phyloP scores from a whole-genome alignment of 2,329 filamentous ascomycete genomes.

The Teratosphaeria viscida region DNA sequence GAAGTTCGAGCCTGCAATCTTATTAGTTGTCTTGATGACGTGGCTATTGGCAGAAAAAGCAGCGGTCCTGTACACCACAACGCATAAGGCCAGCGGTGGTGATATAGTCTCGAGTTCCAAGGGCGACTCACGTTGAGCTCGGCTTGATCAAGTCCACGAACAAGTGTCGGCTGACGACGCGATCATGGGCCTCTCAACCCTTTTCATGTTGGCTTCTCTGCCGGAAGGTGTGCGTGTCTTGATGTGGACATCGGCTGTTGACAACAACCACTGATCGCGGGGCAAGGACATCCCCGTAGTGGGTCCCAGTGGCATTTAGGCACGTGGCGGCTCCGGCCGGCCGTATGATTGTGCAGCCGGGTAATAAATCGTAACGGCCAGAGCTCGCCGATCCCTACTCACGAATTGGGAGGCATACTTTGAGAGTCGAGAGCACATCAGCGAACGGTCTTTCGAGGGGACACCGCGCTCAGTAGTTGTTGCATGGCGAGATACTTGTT shows the following conservation, averaged over 20 bases:
- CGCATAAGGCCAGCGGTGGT: not conserved
- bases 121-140: slow-evolving; percentile 2
- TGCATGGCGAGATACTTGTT: no score
- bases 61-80: slow-evolving; percentile 2
- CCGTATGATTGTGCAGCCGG: not conserved
- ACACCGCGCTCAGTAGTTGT: no score
- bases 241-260: not conserved
- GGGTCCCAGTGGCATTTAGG: not conserved
- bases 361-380: no score
- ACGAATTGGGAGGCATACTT: no score
- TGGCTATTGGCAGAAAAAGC: not conserved
- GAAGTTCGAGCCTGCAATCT: not conserved
- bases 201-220: not conserved
- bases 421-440: no score
- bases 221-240: not conserved
- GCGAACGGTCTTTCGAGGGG: no score
- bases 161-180: not conserved
- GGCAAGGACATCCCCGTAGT: not conserved
- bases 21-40: not conserved
- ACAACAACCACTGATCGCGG: not conserved
- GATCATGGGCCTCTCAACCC: not conserved
- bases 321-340: not conserved
- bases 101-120: not conserved
- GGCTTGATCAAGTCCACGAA: slow-evolving; percentile 3
- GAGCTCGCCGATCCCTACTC: no score